phyloP scores from a whole-genome alignment of 1,284 basidiomycete species.

The Peniophora sp. region DNA sequence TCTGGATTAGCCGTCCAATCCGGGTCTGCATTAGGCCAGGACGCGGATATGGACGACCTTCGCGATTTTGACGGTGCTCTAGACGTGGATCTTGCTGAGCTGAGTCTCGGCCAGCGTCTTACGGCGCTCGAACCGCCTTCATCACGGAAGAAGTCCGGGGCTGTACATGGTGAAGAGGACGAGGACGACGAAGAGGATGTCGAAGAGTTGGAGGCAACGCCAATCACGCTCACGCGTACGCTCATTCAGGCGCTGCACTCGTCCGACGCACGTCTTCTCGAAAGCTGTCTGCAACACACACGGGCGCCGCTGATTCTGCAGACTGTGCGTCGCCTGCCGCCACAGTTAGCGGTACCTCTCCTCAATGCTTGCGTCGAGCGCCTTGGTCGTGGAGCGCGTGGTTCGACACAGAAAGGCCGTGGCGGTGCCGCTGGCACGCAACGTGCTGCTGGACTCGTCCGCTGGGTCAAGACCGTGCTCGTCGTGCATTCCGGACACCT shows the following conservation, averaged over 20 bases:
- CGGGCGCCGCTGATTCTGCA: constrained; percentile 78
- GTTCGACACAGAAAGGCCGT: constrained; percentile 68
- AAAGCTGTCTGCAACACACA: constrained; percentile 84
- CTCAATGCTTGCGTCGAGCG: constrained; percentile 88
- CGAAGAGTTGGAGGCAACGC: constrained; percentile 13
- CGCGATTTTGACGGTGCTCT: constrained; percentile 59
- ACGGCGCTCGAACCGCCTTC: constrained; percentile 53
- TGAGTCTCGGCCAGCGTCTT: constrained; percentile 83
- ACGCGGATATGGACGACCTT: constrained; percentile 47
- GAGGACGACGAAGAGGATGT: constrained; percentile 17
- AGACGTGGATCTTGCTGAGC: constrained; percentile 81
- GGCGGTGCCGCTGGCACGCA: constrained; percentile 82
- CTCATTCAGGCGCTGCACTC: constrained; percentile 97
- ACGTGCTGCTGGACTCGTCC: constrained; percentile 75
- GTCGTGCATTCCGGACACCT: constrained; percentile 88
- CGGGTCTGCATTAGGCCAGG: constrained; percentile 55
- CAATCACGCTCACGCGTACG: constrained; percentile 84
- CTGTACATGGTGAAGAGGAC: constrained; percentile 8
- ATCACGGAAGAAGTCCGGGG: neutral
- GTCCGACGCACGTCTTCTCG: constrained; percentile 82
- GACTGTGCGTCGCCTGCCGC: constrained; percentile 83
- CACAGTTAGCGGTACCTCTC: constrained; percentile 84
- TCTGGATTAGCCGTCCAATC: constrained; percentile 53
- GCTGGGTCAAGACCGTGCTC: constrained; percentile 87
- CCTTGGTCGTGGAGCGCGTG: constrained; percentile 72